These are phyloP conservation scores for Globisporangium paddicum DNA, from an alignment of 352 stramenopile genomes.

Conservation along the genomic window DNA sequence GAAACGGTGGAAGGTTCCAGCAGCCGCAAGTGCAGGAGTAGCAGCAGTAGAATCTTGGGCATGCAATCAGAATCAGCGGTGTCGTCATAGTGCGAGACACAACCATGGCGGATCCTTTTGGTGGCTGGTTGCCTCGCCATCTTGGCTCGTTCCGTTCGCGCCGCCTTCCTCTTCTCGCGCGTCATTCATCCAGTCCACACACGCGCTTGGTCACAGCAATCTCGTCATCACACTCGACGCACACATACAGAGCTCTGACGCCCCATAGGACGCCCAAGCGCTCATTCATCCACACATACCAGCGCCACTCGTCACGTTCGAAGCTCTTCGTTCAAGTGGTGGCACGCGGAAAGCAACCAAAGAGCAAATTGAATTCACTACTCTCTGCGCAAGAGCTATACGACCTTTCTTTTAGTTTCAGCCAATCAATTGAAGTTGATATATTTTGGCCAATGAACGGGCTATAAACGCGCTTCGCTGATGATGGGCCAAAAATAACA, in stretches of 20 bases:
- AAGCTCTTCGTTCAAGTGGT: constrained; percentile 5
- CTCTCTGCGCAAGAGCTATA: background rate
- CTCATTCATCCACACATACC: background rate
- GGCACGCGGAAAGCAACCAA: background rate
- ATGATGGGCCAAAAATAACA: background rate
- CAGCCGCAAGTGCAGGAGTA: background rate
- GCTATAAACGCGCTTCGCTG: background rate
- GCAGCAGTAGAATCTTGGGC: background rate
- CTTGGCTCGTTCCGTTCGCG: background rate
- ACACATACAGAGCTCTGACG: too few species aligned
- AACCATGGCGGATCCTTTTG: background rate
- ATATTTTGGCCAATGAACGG: background rate
- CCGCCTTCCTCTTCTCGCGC: background rate
- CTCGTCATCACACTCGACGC: background rate
- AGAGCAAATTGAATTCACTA: too few species aligned
- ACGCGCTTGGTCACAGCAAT: background rate
- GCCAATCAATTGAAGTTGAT: background rate
- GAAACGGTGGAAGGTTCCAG: background rate
- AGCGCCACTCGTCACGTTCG: constrained; percentile 1
- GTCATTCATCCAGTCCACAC: background rate
- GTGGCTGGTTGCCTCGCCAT: background rate
- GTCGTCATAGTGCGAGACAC: background rate
- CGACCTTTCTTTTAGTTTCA: background rate
- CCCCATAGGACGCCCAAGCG: too few species aligned
- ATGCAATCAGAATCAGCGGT: background rate